These are phyloP conservation scores for Microbotryomycetes sp. DNA, from an alignment of 1,284 basidiomycete genomes.

Conservation along the genomic window DNA sequence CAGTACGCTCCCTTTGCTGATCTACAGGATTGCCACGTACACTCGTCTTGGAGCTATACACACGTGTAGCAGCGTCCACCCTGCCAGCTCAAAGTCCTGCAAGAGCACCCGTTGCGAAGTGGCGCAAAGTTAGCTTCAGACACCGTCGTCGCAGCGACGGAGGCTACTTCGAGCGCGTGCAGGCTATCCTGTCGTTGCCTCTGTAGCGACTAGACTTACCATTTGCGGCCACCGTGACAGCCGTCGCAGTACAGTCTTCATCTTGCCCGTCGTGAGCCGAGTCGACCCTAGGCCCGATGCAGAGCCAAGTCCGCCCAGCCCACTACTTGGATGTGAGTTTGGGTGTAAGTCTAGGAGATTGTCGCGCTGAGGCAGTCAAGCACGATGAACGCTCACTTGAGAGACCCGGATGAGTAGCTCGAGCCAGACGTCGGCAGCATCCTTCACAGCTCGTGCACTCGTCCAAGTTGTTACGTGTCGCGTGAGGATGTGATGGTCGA, in stretches of 20 bases:
- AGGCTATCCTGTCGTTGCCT: background rate
- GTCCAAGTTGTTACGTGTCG: background rate
- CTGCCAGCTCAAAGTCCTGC: constrained; percentile 89
- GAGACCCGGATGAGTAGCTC: background rate
- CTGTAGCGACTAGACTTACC: constrained; percentile 1
- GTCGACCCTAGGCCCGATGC: background rate
- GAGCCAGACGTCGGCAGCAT: constrained; percentile 14
- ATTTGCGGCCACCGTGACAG: constrained; percentile 26
- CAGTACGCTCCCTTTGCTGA: background rate
- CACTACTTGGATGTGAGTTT: background rate
- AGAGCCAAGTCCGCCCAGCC: background rate
- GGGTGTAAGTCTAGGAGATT: background rate
- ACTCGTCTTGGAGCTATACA: constrained; percentile 84
- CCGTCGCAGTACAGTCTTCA: constrained; percentile 24
- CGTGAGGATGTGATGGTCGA: background rate
- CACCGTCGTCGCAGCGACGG: background rate
- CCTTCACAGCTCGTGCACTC: background rate
- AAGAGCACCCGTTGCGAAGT: background rate
- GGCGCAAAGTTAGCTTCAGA: background rate
- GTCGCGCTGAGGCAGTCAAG: background rate
- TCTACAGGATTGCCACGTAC: constrained; percentile 48
- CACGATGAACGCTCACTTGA: background rate
- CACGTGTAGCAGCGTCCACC: constrained; percentile 86
- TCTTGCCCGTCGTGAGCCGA: constrained; percentile 4
- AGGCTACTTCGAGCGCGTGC: background rate